These are phyloP conservation scores for Microcos paniculata DNA, from an alignment of 345 rosid genomes.

Conservation along the genomic window DNA sequence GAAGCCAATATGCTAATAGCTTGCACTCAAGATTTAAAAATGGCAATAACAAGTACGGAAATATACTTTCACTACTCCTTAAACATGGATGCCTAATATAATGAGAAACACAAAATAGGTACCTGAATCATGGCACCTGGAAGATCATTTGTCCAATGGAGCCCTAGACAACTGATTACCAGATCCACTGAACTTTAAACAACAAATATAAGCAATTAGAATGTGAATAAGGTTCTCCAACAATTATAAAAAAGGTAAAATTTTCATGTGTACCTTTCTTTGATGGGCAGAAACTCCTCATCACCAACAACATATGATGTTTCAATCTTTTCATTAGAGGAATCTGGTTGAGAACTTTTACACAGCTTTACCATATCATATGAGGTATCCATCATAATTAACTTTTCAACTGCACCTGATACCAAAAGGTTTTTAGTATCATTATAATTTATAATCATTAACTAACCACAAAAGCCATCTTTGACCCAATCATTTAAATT, in stretches of 20 bases:
- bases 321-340: constrained; percentile 40
- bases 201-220: constrained; percentile 24
- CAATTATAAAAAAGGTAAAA: not conserved
- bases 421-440: constrained; percentile 1
- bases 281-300: constrained; percentile 86
- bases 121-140: constrained; percentile 99
- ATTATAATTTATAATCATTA: not conserved
- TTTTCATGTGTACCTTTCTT: constrained; percentile 59
- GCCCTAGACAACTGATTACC: constrained; percentile 88
- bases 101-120: constrained; percentile 2
- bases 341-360: constrained; percentile 42
- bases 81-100: not conserved
- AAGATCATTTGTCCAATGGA: constrained; percentile 99
- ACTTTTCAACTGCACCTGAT: constrained; percentile 81
- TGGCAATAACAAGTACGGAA: not conserved
- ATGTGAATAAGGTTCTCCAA: constrained; percentile 3
- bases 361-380: constrained; percentile 80
- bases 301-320: constrained; percentile 78
- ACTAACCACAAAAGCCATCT: not conserved
- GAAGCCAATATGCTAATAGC: not conserved
- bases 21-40: not conserved
- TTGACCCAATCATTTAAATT: not conserved
- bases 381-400: constrained; percentile 91
- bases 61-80: not conserved
- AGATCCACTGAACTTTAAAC: constrained; percentile 81